Base-by-base conservation (phyloP, 345 rosid genomes). In the Ceriops decandra region DNA sequence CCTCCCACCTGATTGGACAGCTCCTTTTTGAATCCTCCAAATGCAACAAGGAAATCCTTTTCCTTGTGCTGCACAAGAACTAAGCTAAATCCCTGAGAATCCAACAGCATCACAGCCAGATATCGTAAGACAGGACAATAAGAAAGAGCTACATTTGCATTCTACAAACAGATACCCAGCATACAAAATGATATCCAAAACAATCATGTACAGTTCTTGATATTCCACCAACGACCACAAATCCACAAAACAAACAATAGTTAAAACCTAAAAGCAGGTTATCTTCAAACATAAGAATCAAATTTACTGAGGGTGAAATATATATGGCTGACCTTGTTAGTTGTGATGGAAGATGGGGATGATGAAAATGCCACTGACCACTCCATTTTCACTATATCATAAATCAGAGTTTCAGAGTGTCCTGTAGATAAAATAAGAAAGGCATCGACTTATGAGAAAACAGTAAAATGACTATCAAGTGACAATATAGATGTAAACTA, bases 1-100 rank as follows among this genome's bases (percentile, higher is more conserved):
- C 52, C 73, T 59, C 72, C 20, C 58, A 95, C 99, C 99, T 95
- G 98, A 80, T 91, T 87, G n/a, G 93, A 88, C 36, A 88, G 90
- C 76, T 95, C 98, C 77, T 91, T 95, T 76, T 72, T 88, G 32
- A 71, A 76, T 66, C 99, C 99, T 66, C 99, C 96, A 63, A 95
- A 95, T 42, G 99, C 95, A 79, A 95, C 93, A 13, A 95, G 99
- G 74, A 85, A 83, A 79, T 90, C 96, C 75, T 88, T 90, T 61
- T 88, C 99, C 78, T 90, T 91, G 83, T 91, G 95, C 72, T 87
- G 93, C 72, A 86, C 87, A 71, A 85, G 89, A 67, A 88, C 96
- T 60, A 95, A 80, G 78, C 95, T 91, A 75, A 95, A 91, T 57
- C 99, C 99, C 96, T 95, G 80, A 64, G 42, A 79, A 60, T 21